A percentile compares a stretch with the other conserved stretches of the same genome.
Evolutionary conservation across 768 basidiomycete species (phyloP).

Genomic region (Phylloporus rhodoxanthus): DNA sequence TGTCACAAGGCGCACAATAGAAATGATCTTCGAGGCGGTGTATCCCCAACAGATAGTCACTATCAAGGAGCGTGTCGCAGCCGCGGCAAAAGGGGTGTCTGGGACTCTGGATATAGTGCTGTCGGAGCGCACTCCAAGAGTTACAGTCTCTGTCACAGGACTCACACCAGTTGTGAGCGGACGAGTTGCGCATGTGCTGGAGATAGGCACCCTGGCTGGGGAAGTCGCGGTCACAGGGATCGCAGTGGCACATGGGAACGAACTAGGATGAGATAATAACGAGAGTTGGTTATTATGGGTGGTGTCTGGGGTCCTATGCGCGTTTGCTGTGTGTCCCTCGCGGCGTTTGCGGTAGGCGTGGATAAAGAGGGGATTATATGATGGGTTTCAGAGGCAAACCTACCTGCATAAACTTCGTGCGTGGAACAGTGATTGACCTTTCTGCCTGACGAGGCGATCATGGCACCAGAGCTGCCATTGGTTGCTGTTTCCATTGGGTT

Average conservation of each 20-base stretch:
- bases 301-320: neutral
- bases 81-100: neutral
- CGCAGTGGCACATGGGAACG: constrained; percentile 30
- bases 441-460: no score
- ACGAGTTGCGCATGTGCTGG: neutral
- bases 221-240: constrained; percentile 29
- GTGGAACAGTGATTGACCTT: no score
- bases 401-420: no score
- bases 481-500: no score
- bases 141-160: neutral
- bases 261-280: neutral
- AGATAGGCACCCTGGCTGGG: neutral
- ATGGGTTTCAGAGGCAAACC: no score
- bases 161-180: neutral
- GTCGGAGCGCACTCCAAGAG: neutral
- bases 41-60: neutral
- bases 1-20: neutral
- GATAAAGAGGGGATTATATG: no score
- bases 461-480: no score
- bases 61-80: neutral
- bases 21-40: neutral
- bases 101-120: neutral
- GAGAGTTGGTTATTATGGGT: neutral
- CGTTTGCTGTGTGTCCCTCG: no score
- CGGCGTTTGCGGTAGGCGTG: no score